Evolutionary conservation across 2,329 filamentous ascomycete genomes (phyloP), one percentile per base, ranked within the genome.

Genomic region (Colletotrichum phormii): DNA sequence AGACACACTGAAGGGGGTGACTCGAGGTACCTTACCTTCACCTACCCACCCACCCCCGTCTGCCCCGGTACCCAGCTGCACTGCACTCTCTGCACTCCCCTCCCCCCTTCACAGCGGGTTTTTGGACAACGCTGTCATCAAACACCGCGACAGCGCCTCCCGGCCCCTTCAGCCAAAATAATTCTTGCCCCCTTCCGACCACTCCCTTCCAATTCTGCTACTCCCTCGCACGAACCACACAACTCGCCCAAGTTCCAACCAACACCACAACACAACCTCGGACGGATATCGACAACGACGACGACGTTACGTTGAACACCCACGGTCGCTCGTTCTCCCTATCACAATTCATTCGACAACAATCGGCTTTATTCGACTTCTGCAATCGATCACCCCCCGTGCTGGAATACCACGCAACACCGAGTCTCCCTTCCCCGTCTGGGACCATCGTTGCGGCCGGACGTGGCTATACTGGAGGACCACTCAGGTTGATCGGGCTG

Each of bases 401-500:
- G 33, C 68, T 64, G 72, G 74, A 69, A 35, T 63, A 51, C 37
- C 54, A 37, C 24, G 31, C 7, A 53, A 11, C 13, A 65, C 46
- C 33, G 7, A 42, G 24, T 60, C 42, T 49, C 46, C 65, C 51
- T 53, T 64, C 64, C 73, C 72, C 61, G 55, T 42, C 31, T 37
- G 67, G 74, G 68, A 72, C 55, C 58, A 64, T 24, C n/a, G 33
- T 67, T 71, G 62, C 64, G 67, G 81, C 80, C 78, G 78, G 75
- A 62, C 73, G 74, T 78, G 80, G 79, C 79, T 79, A 82, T 78
- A 79, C 83, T 85, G 84, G 84, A 81, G 82, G 79, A 80, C 78
- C 79, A 76, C 78, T 78, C 77, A 80, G 80, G 81, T 77, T 82
- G 80, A 84, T 81, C 83, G 84, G 84, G 74, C 72, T 74, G 59